Conservation (phyloP, 83 land plant genomes). For the Diphasiastrum complanatum region DNA sequence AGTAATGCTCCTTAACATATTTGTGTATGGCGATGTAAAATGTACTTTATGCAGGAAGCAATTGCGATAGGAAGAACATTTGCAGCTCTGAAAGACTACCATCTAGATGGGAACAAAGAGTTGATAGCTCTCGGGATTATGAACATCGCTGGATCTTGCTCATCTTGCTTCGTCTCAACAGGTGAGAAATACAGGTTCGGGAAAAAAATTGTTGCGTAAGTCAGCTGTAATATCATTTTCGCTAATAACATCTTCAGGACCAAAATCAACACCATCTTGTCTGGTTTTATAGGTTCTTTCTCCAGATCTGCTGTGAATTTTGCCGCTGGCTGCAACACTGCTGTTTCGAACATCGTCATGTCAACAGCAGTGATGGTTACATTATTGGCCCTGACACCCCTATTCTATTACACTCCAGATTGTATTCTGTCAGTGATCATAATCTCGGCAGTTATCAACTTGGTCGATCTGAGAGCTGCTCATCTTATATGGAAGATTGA, state of each 20-base stretch:
- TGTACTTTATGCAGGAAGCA: constrained; percentile 50
- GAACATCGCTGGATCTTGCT: constrained; percentile 69
- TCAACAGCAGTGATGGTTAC: constrained; percentile 56
- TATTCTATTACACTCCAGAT: constrained; percentile 68
- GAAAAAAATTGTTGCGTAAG: neutral
- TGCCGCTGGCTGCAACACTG: constrained; percentile 65
- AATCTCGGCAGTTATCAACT: constrained; percentile 66
- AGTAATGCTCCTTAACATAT: constrained; percentile 14
- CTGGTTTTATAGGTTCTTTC: constrained; percentile 75
- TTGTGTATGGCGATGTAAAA: constrained; percentile 3
- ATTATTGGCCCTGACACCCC: constrained; percentile 55
- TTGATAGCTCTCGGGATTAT: constrained; percentile 81
- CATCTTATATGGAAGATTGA: constrained; percentile 63
- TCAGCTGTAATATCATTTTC: neutral
- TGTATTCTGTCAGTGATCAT: constrained; percentile 65
- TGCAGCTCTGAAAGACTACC: constrained; percentile 76
- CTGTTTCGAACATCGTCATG: constrained; percentile 74
- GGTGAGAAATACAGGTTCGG: constrained; percentile 30
- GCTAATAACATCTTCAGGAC: neutral
- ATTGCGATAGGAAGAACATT: constrained; percentile 89
- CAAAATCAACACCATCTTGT: neutral
- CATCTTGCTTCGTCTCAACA: constrained; percentile 78
- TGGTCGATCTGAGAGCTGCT: constrained; percentile 57
- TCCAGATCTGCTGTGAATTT: constrained; percentile 73
- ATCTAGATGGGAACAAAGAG: constrained; percentile 93